Base-by-base conservation (phyloP, 768 basidiomycete genomes). In the Lepiota brunneoincarnata region DNA sequence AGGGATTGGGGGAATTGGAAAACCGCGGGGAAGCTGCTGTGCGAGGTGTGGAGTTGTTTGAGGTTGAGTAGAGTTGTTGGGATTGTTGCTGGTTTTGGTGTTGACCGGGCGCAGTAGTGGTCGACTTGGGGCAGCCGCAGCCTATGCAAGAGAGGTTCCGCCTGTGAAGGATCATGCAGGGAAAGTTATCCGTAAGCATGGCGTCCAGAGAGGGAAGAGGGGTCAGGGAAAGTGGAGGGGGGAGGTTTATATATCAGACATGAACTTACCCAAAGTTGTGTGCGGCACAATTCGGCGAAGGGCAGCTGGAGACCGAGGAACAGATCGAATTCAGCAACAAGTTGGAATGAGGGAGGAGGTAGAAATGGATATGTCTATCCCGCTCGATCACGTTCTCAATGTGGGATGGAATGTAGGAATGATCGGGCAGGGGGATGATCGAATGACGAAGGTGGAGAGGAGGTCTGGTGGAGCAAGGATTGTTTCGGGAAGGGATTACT, bases 231-330 rank as follows among this genome's bases (percentile, higher is more conserved):
- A 59, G 34, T 34, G 44, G 26, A 41, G 49, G 28, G 49, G 45
- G 40, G 41, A 42, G 49, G 49, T 47, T 45, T 26, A 45, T 44
- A 47, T 56, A 49, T 52, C 21, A 49, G 50, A 59, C 56, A 62
- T 58, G 59, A 52, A 81, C 86, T 75, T 67, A 90, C 89, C 86
- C 86, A 75, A 91, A 92, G 72, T 92, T 92, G 67, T 91, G 88
- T 12, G 87, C 89, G 61, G 82, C 85, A 67, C 90, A 92, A 43
- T 77, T 82, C 59, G 80, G 74, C 52, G 81, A 79, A 52, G 72
- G 72, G 64, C 89, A 91, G 74, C 89, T 89, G 64, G 54, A 60
- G 37, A 49, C 51, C 44, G 54, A 56, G 47, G 62, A 62, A 67
- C 58, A 60, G 58, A 60, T 58, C 47, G 51, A 38, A 43, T 17